Evolutionary conservation across 352 stramenopile species (phyloP), one percentile per base, ranked within the genome.

Genomic region (Pythium phragmiticola): DNA sequence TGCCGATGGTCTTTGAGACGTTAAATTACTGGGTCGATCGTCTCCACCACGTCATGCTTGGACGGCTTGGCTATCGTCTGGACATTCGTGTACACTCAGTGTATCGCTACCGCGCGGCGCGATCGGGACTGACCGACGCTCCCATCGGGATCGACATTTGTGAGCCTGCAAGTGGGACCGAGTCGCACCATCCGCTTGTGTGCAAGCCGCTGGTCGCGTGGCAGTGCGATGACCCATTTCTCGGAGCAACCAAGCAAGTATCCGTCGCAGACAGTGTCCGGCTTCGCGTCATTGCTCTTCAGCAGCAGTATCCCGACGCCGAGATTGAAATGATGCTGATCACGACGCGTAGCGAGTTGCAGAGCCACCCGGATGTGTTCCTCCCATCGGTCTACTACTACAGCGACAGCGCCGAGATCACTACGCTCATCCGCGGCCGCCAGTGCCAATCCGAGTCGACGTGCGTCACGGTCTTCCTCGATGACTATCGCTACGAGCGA

Each of bases 401-500:
- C 14, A 61, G 30, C 3, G 65, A 70, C 3, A 68, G 51, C 36
- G 23, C 61, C 2, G 68, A 74, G 16, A 36, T 71, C 12, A 65
- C 55, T 3, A 69, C 60, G 12, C 49, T 51, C 17, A 68, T 67
- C n/a, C 57, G 68, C 2, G 63, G 56, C 0, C 43, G 51, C 0
- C 17, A 21, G 5, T 74, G 63, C 26, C 4, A 3, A 8, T 7
- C 0, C 23, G 19, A 16, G 23, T 12, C 6, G 4, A 5, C 48
- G 1, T 71, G 68, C 23, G 28, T 42, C 4, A 69, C 63, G 0
- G 45, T 65, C 1, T 60, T 71, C 36, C 17, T 74, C 2, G 57
- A 74, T 21, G 68, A 74, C 33, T 74, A 71, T 26, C 57, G 68
- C 8, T 74, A 74, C 57, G 68, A 74, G 60, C 16, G 68, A 5